A percentile compares a stretch with the other conserved stretches of the same genome.
Evolutionary conservation across 345 rosid species (phyloP).

Genomic region (Brassica carinata): DNA sequence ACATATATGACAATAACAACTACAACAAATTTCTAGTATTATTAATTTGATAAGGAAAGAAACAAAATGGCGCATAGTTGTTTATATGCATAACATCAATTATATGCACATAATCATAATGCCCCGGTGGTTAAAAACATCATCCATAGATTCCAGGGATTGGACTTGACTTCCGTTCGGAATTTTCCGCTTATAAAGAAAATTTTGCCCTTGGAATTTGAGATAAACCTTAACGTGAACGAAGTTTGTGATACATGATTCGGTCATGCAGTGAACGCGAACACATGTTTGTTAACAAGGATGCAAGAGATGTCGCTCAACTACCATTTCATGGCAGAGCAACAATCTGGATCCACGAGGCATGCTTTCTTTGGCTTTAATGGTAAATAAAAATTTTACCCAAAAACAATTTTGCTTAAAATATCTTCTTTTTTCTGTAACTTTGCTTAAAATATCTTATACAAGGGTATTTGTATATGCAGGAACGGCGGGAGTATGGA

Average conservation of each 20-base stretch:
- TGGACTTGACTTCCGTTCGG: not conserved
- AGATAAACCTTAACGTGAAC: not conserved
- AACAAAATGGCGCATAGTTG: not conserved
- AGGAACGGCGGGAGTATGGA: slow-evolving; percentile 98
- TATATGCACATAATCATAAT: not conserved
- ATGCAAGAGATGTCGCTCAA: slow-evolving; percentile 39
- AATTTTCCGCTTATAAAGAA: not conserved
- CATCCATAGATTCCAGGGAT: not conserved
- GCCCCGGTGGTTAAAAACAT: not conserved
- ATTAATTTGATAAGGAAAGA: not conserved
- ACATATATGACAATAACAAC: not conserved
- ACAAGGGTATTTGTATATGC: not conserved
- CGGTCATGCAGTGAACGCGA: slow-evolving; percentile 27
- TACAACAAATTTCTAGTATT: not conserved
- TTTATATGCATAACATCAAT: not conserved
- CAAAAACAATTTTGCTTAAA: too few species aligned
- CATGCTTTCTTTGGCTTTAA: slow-evolving; percentile 42
- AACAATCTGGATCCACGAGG: slow-evolving; percentile 35
- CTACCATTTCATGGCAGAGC: slow-evolving; percentile 42
- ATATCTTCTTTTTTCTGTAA: too few species aligned
- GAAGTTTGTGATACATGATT: not conserved
- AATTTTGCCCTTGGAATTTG: not conserved
- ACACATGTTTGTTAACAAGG: slow-evolving; percentile 38
- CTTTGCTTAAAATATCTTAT: too few species aligned
- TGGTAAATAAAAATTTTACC: not conserved